phyloP scores from a whole-genome alignment of 139 green algal genomes.

The Picochlorum costavermella region DNA sequence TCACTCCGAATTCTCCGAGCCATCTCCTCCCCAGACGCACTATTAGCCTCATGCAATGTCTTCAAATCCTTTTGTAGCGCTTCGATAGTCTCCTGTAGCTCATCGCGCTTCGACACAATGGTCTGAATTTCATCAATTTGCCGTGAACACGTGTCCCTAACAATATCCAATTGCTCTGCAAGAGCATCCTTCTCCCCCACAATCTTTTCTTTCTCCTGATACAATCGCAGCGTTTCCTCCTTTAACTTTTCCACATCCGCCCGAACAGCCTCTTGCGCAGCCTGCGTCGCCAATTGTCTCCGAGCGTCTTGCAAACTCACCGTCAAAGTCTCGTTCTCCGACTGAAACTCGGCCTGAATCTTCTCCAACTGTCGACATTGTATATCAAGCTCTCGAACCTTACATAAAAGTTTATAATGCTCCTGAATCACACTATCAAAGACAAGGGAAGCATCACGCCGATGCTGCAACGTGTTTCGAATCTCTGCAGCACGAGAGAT shows the following conservation, averaged over 20 bases:
- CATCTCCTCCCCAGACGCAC: conserved; percentile 9
- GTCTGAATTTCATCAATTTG: conserved; percentile 10
- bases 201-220: conserved; percentile 36
- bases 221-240: conserved; percentile 33
- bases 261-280: neutral
- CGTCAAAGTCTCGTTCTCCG: conserved; percentile 43
- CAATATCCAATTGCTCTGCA: conserved; percentile 35
- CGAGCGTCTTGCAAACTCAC: conserved; percentile 16
- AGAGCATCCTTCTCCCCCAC: conserved; percentile 28
- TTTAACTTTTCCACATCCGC: conserved; percentile 13
- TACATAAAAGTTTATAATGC: conserved; percentile 31
- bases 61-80: neutral
- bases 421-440: conserved; percentile 39
- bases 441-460: conserved; percentile 14
- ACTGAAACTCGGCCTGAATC: conserved; percentile 59
- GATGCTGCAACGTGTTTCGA: neutral
- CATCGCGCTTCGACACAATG: conserved; percentile 7
- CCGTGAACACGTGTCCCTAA: neutral
- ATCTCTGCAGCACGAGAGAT: neutral
- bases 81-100: neutral
- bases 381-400: conserved; percentile 49
- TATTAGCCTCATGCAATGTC: conserved; percentile 12
- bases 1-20: neutral
- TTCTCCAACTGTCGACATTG: conserved; percentile 59
- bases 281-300: neutral